Percentiles rank a stretch among this genome's conserved stretches.
Conservation (phyloP, 768 basidiomycete species). For the Phanerochaete sordida region DNA sequence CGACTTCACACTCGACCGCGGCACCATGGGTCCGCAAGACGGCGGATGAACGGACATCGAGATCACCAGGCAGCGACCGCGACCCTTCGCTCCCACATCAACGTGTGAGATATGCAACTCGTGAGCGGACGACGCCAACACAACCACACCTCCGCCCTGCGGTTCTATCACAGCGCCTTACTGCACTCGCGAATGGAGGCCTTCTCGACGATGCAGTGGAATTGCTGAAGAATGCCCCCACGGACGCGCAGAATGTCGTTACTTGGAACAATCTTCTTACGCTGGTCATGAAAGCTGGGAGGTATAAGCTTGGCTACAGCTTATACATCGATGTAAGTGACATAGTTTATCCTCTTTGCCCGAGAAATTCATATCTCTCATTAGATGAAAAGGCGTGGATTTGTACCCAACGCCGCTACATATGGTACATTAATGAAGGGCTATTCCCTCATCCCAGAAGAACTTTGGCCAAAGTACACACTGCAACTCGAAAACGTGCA, state of each 20-base stretch:
- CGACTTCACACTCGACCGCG: too few relatives aligned
- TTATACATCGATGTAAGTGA: constrained; percentile 62
- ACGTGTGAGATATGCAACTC: too few relatives aligned
- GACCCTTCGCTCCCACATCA: neutral
- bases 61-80: too few relatives aligned
- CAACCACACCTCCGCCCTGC: constrained; percentile 51
- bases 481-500: constrained; percentile 64
- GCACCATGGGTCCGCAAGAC: too few relatives aligned
- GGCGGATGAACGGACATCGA: too few relatives aligned
- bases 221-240: constrained; percentile 65
- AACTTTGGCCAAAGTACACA: constrained; percentile 53
- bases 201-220: constrained; percentile 60
- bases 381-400: constrained; percentile 87
- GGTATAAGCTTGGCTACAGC: constrained; percentile 57
- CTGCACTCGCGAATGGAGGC: constrained; percentile 50
- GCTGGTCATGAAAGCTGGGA: constrained; percentile 53
- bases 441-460: constrained; percentile 43
- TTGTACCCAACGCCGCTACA: constrained; percentile 63
- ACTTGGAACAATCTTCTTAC: constrained; percentile 82
- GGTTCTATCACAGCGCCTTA: constrained; percentile 55
- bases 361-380: neutral
- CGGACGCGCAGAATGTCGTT: constrained; percentile 68
- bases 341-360: neutral
- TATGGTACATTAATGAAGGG: constrained; percentile 70
- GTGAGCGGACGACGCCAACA: too few relatives aligned